Evolutionary conservation across 2,329 filamentous ascomycete genomes (phyloP).

Genomic region (Cordyceps farinosa): DNA sequence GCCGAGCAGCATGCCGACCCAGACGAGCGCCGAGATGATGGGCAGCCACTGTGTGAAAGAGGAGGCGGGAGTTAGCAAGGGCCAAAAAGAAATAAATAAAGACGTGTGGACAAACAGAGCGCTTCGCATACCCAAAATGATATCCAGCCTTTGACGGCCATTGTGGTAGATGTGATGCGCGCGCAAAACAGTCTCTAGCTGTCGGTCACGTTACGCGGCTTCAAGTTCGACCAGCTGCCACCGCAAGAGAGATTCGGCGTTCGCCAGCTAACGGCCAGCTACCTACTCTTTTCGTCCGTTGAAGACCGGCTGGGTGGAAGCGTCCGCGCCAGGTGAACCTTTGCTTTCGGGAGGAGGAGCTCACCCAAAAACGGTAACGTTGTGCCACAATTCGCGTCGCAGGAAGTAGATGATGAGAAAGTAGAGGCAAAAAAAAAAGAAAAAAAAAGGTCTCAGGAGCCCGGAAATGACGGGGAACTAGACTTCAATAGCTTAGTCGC

Average conservation of each 20-base stretch:
- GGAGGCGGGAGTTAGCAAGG: neutral
- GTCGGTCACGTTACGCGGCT: too few relatives aligned
- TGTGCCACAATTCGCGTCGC: neutral
- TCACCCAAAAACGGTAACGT: neutral
- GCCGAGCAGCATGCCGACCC: conserved; percentile 65
- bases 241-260: too few relatives aligned
- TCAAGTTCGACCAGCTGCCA: too few relatives aligned
- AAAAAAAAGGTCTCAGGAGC: neutral
- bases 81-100: neutral
- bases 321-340: neutral
- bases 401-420: too few relatives aligned
- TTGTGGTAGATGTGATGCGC: conserved; percentile 19
- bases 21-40: conserved; percentile 61
- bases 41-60: conserved; percentile 54
- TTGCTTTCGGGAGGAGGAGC: neutral
- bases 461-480: neutral
- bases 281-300: too few relatives aligned
- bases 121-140: conserved; percentile 38
- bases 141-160: conserved; percentile 31
- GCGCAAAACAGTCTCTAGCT: too few relatives aligned
- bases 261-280: too few relatives aligned
- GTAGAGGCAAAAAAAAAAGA: neutral
- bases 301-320: neutral
- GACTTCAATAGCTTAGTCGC: neutral
- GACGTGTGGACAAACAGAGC: neutral